Base-by-base conservation (phyloP, 2,329 filamentous ascomycete genomes). In the Paecilomyces dactylethromorphus region DNA sequence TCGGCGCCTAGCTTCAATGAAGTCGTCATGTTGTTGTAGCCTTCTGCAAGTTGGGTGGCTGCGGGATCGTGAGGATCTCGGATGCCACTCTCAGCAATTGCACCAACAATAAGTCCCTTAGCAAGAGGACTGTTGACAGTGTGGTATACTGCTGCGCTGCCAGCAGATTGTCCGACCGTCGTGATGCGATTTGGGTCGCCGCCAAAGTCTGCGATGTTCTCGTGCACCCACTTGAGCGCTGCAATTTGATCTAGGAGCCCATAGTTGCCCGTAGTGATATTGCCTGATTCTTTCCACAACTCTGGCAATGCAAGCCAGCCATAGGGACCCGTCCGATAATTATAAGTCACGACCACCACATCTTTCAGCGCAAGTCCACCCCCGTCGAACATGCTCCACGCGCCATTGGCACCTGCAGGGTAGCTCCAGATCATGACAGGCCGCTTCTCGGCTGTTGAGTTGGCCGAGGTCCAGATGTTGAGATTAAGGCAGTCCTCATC, bases 41-140 rank as follows among this genome's bases (percentile, higher is more conserved):
- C 62, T 13, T 68, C 68, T 7, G 69, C 69, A 0, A 65, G 59
- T 54, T 64, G 62, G 35, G 64, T 66, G 1, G 65, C 70, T 52
- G 60, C 57, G 22, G 68, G 70, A 60, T 72, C 70, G 51, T 64
- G 67, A 33, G 68, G 64, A n/a, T 60, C 65, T 12, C 69, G 68
- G 11, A 64, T 71, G 54, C 72, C 71, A 57, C 67, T 71, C 60
- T 74, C 68, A 3, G 70, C 60, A 53, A 75, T 74, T 45, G 65
- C 66, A 35, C 66, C 66, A 15, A 62, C 57, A 39, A 73, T 61
- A 8, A 69, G 63, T 1, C 62, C 65, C 3, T 60, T 59, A 3
- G 60, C 59, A 12, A 70, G 62, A 32, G 67, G 70, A 55, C 61
- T 63, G 52, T 56, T 69, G 55, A 73, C 64, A 55, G 64, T 64